phyloP scores from a whole-genome alignment of 108 stramenopile species.

The Skeletonema tropicum region DNA sequence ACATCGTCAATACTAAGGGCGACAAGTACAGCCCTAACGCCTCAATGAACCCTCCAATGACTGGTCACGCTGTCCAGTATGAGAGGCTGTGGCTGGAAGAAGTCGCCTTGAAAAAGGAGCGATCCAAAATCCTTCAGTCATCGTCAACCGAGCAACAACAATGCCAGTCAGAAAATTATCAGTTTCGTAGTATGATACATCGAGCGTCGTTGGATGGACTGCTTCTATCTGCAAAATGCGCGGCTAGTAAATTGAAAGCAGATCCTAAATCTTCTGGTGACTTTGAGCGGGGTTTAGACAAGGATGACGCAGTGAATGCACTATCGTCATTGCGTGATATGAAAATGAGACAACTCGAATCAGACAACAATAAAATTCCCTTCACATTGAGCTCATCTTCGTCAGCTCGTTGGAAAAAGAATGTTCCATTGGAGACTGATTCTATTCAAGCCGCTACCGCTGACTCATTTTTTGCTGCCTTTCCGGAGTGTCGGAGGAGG shows the following conservation, averaged over 20 bases:
- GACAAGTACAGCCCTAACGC: not conserved
- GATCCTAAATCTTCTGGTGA: not conserved
- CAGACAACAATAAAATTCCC: slow-evolving; percentile 17
- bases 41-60: slow-evolving; percentile 21
- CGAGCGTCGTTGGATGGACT: slow-evolving; percentile 32
- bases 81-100: slow-evolving; percentile 33
- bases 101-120: slow-evolving; percentile 18
- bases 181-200: slow-evolving; percentile 34
- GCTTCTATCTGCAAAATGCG: slow-evolving; percentile 28
- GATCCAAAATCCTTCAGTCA: not conserved
- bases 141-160: slow-evolving; percentile 5
- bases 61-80: slow-evolving; percentile 34
- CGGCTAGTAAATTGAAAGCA: slow-evolving; percentile 15
- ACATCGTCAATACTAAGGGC: not conserved
- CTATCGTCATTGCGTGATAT: slow-evolving; percentile 28
- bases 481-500: slow-evolving; percentile 67
- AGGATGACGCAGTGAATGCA: slow-evolving; percentile 11
- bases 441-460: slow-evolving; percentile 23
- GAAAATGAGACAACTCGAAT: slow-evolving; percentile 27
- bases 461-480: slow-evolving; percentile 73
- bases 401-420: not conserved
- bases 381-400: not conserved
- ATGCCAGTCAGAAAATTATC: not conserved
- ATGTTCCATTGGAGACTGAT: not conserved
- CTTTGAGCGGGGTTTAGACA: slow-evolving; percentile 25